Percentiles rank a stretch among this genome's conserved stretches.
phyloP scores from a whole-genome alignment of 2,329 filamentous ascomycete species.

The Magnaporthales sp. region DNA sequence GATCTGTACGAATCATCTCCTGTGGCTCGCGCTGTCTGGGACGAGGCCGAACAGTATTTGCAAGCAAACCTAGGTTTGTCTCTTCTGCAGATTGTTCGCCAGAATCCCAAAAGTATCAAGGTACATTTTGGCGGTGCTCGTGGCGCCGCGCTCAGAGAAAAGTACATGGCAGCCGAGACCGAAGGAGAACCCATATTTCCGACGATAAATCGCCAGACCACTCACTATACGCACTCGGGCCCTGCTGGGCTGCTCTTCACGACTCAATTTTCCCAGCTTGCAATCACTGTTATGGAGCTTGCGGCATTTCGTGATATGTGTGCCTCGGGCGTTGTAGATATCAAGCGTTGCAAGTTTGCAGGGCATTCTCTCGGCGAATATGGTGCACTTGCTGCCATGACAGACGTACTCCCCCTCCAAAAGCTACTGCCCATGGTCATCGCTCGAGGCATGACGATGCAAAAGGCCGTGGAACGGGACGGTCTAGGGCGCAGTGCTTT shows the following conservation, averaged over 20 bases:
- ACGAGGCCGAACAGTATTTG: neutral
- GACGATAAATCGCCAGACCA: slow-evolving; percentile 13
- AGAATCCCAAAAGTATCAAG: slow-evolving; percentile 26
- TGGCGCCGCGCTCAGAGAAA: slow-evolving; percentile 20
- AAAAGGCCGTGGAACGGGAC: slow-evolving; percentile 20
- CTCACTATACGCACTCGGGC: slow-evolving; percentile 18
- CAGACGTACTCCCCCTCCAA: slow-evolving; percentile 19
- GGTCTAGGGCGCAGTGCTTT: slow-evolving; percentile 15
- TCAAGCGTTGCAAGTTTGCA: slow-evolving; percentile 14
- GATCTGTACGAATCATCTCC: slow-evolving; percentile 23
- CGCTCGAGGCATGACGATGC: slow-evolving; percentile 24
- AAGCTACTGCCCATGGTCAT: slow-evolving; percentile 18
- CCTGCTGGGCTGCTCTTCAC: slow-evolving; percentile 20
- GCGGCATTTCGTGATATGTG: slow-evolving; percentile 19
- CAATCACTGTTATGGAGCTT: slow-evolving; percentile 20
- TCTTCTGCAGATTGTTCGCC: slow-evolving; percentile 21
- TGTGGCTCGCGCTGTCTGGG: slow-evolving; percentile 15
- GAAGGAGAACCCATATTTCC: neutral
- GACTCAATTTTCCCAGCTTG: slow-evolving; percentile 26
- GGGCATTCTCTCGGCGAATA: slow-evolving; percentile 26
- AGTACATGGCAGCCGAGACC: neutral
- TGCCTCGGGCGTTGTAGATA: slow-evolving; percentile 17
- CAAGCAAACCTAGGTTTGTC: neutral
- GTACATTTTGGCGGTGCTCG: slow-evolving; percentile 26
- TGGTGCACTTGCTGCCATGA: slow-evolving; percentile 17